Evolutionary conservation across 768 basidiomycete genomes (phyloP).

Genomic region (Leccinum fibrillosum): DNA sequence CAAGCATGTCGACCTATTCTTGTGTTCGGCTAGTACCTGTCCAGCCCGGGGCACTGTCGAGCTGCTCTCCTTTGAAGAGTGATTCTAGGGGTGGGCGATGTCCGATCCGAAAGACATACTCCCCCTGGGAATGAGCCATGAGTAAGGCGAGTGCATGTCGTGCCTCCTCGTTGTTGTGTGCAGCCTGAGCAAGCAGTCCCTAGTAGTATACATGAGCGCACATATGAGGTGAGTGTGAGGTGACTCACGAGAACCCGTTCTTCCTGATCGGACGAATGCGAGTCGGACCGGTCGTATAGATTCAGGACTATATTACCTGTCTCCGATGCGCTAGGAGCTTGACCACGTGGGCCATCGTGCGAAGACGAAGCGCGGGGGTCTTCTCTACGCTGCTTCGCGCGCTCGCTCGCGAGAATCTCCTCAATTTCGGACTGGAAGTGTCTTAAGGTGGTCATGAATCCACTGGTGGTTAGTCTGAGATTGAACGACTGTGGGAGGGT

Average conservation of each 20-base stretch:
- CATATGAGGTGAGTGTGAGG: background rate
- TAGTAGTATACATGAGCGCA: background rate
- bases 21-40: conserved; percentile 47
- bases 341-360: conserved; percentile 43
- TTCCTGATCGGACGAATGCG: conserved; percentile 16
- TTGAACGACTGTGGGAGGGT: conserved; percentile 3
- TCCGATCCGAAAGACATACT: conserved; percentile 75
- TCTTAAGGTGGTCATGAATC: conserved; percentile 31
- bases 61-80: conserved; percentile 51
- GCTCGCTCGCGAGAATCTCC: conserved; percentile 66
- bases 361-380: conserved; percentile 13
- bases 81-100: conserved; percentile 54
- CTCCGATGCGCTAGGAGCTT: conserved; percentile 30
- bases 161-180: conserved; percentile 48
- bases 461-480: background rate
- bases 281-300: background rate
- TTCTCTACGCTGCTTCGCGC: conserved; percentile 53
- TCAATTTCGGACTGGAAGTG: conserved; percentile 70
- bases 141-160: conserved; percentile 64
- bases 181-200: conserved; percentile 40
- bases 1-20: conserved; percentile 50
- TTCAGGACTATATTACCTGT: background rate
- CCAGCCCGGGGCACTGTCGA: conserved; percentile 51
- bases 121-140: conserved; percentile 66
- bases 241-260: conserved; percentile 16